Percentiles rank a stretch among this genome's conserved stretches.
These are phyloP conservation scores for Triticum urartu DNA, from an alignment of 176 grass and related monocot species.

Conservation along the genomic window DNA sequence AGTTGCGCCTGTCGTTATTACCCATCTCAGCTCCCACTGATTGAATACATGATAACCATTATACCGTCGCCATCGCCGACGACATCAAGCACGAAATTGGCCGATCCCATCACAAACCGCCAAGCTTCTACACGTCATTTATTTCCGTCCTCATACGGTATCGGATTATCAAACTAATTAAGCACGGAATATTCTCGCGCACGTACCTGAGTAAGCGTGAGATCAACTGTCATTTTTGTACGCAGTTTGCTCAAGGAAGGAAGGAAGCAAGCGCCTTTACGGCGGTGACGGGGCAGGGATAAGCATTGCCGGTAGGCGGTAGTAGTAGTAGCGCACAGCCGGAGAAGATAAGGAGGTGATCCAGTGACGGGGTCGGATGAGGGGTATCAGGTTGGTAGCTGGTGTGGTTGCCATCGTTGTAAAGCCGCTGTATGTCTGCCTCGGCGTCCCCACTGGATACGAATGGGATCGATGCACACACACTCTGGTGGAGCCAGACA, in stretches of 20 bases:
- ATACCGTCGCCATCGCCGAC: conserved; percentile 4
- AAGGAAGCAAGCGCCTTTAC: conserved; percentile 4
- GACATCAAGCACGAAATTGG: neutral
- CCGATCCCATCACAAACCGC: neutral
- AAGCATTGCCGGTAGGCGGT: neutral
- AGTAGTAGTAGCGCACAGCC: neutral
- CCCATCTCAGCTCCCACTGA: neutral
- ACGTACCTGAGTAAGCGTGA: neutral
- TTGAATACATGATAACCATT: conserved; percentile 2
- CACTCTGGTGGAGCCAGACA: neutral
- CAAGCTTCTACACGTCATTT: neutral
- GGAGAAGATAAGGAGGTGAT: conserved; percentile 31
- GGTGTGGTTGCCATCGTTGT: conserved; percentile 7
- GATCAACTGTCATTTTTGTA: neutral
- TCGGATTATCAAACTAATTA: neutral
- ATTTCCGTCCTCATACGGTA: neutral
- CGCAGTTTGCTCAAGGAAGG: neutral
- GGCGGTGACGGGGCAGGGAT: conserved; percentile 38
- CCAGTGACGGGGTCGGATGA: neutral
- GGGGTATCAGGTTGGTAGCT: neutral
- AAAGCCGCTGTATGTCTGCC: conserved; percentile 1
- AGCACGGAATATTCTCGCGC: neutral
- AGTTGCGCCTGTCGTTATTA: neutral
- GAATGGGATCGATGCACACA: neutral
- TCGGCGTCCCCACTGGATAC: neutral